phyloP scores from a whole-genome alignment of 225 moss, liverwort and hornwort species.

The Anthoceros angustus region DNA sequence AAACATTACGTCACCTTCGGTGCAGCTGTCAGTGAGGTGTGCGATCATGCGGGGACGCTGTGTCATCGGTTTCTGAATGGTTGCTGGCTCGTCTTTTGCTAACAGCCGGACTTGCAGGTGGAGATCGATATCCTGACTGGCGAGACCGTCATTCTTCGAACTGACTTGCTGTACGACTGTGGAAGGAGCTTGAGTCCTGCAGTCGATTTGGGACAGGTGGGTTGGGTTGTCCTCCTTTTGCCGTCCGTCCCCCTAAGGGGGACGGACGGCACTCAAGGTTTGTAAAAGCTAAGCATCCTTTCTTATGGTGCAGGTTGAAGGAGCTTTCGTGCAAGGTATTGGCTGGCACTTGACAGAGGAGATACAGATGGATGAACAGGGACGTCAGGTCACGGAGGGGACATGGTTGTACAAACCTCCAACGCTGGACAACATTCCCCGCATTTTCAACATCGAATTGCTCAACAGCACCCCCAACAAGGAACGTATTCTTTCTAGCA shows the following conservation, averaged over 20 bases:
- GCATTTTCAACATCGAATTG: not conserved
- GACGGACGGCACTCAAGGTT: too few species aligned
- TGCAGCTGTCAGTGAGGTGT: slow-evolving; percentile 53
- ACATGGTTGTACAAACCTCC: not conserved
- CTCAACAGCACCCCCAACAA: slow-evolving; percentile 14
- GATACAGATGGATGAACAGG: slow-evolving; percentile 26
- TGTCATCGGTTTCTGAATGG: too few species aligned
- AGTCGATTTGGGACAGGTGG: slow-evolving; percentile 70
- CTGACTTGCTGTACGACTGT: slow-evolving; percentile 62
- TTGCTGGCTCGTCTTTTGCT: too few species aligned
- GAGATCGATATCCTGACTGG: slow-evolving; percentile 81
- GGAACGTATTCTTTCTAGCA: slow-evolving; percentile 45
- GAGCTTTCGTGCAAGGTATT: slow-evolving; percentile 75
- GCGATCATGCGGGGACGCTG: too few species aligned
- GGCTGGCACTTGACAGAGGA: slow-evolving; percentile 80
- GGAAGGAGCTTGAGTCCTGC: slow-evolving; percentile 91
- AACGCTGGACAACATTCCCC: not conserved
- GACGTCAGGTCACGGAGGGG: not conserved
- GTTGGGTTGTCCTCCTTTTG: not conserved
- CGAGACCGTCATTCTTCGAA: slow-evolving; percentile 37
- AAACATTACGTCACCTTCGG: slow-evolving; percentile 66
- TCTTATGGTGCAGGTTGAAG: slow-evolving; percentile 40
- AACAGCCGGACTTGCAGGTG: too few species aligned
- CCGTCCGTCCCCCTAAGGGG: too few species aligned
- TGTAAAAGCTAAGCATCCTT: too few species aligned